Evolutionary conservation across 2,329 filamentous ascomycete genomes (phyloP), one percentile per base, ranked within the genome.

Genomic region (Emmonsiellopsis sp.): DNA sequence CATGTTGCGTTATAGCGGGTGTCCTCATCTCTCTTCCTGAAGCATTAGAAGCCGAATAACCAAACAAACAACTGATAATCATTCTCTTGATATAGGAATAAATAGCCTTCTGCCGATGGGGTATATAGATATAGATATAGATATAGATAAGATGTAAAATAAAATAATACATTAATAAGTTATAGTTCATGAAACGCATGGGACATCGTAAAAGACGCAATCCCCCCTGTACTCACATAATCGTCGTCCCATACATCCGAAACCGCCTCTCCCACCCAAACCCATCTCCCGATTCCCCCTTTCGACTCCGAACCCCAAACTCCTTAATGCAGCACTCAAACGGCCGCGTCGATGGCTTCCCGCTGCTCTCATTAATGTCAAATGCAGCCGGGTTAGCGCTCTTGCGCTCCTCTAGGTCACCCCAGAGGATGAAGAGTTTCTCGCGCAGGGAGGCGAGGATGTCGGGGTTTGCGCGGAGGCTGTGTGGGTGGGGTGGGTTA

Each of bases 361-460:
- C 60, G n/a, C 54, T 61, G 55, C 60, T 53, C 31, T 53, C 50
- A 17, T 53, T 49, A n/a, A 54, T 37, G 43, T 60, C 50, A 44
- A 56, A 58, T 42, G 54, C 52, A 39, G 58, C 56, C 17, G 67
- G 59, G 2, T 66, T 61, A n/a, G 60, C 65, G 2, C 62, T 61
- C 64, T 87, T 88, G 47, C 73, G 67, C 64, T 95, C 88, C 63
- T 91, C 84, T 1, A 96, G 74, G 56, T 95, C 81, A 1, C 92
- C 92, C 91, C 92, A 97, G 1, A 96, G 74, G 37, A 82, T 72
- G 64, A 85, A 92, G 53, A 96, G 74, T 60, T 80, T 84, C 60
- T 94, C 81, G 49, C 81, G 79, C 4, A 96, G 70, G 6, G 66
- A 57, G 2, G 61, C 65, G 1, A 93, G 71, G 1, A 70, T 62